phyloP scores from a whole-genome alignment of 805 yeast genomes.

The Candida gorgasii region DNA sequence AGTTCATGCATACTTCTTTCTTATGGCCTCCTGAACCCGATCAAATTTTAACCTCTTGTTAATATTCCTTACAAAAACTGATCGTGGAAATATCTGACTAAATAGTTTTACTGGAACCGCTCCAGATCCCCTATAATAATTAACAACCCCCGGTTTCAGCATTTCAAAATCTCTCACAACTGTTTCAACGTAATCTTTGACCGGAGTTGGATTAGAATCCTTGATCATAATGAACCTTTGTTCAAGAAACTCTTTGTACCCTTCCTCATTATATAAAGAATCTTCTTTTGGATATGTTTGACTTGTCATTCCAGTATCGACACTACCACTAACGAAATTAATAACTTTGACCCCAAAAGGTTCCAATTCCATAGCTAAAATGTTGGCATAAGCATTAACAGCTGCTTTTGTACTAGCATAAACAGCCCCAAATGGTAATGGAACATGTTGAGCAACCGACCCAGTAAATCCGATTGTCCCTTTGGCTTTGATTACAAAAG shows the following conservation, averaged over 20 bases:
- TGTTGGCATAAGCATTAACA: conserved; percentile 11
- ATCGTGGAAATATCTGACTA: not conserved
- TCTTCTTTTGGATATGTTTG: not conserved
- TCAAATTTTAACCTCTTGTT: not conserved
- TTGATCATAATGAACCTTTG: not conserved
- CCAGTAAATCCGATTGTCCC: conserved; percentile 40
- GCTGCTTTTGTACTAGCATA: conserved; percentile 36
- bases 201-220: conserved; percentile 1
- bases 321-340: conserved; percentile 17
- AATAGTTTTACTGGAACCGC: conserved; percentile 18
- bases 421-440: conserved; percentile 29
- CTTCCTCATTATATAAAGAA: conserved; percentile 8
- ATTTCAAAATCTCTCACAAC: conserved; percentile 13
- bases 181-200: conserved; percentile 10
- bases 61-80: not conserved
- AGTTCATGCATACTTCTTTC: not conserved
- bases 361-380: conserved; percentile 17
- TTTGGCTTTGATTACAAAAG: conserved; percentile 28
- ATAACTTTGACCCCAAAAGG: conserved; percentile 19
- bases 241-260: conserved; percentile 2
- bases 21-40: not conserved
- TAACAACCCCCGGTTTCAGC: conserved; percentile 2
- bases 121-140: conserved; percentile 11
- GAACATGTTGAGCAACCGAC: conserved; percentile 27
- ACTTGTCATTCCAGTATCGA: conserved; percentile 13